These are phyloP conservation scores for Nannochloris sp. DNA, from an alignment of 139 green algal genomes.

Conservation along the genomic window DNA sequence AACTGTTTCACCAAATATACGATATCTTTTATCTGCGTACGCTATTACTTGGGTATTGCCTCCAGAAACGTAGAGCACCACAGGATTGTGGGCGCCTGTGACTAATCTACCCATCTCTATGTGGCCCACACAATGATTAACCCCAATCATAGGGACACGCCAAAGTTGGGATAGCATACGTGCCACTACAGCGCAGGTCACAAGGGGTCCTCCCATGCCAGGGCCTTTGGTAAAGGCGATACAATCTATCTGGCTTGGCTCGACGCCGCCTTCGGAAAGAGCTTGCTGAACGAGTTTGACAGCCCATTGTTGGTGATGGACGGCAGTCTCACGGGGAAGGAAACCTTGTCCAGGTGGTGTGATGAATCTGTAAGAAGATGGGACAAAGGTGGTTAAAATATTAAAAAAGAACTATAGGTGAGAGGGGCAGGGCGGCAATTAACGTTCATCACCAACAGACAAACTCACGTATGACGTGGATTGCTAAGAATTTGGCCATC, in stretches of 20 bases:
- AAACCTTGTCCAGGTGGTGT: constrained; percentile 79
- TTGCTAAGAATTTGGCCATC: constrained; percentile 75
- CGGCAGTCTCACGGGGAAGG: constrained; percentile 73
- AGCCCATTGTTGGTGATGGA: constrained; percentile 66
- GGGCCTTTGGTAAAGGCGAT: constrained; percentile 87
- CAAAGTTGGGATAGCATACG: constrained; percentile 70
- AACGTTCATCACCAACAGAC: background rate
- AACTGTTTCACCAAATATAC: constrained; percentile 94
- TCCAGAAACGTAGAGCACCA: constrained; percentile 87
- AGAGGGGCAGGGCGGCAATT: background rate
- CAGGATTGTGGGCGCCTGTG: constrained; percentile 72
- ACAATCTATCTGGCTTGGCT: constrained; percentile 41
- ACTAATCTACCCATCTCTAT: constrained; percentile 91
- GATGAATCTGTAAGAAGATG: constrained; percentile 54
- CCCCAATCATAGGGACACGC: constrained; percentile 63
- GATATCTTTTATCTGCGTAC: constrained; percentile 71
- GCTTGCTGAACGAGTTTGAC: constrained; percentile 58
- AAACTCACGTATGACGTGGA: constrained; percentile 65
- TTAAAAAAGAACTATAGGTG: background rate
- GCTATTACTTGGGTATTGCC: constrained; percentile 94
- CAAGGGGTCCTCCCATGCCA: constrained; percentile 82
- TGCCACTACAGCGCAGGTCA: constrained; percentile 71
- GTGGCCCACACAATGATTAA: constrained; percentile 90
- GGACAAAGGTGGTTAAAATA: too few relatives aligned
- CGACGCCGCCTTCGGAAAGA: constrained; percentile 50